Evolutionary conservation across 2,329 filamentous ascomycete species (phyloP).

Genomic region (Ophiocordyceps camponoti-leonardi): DNA sequence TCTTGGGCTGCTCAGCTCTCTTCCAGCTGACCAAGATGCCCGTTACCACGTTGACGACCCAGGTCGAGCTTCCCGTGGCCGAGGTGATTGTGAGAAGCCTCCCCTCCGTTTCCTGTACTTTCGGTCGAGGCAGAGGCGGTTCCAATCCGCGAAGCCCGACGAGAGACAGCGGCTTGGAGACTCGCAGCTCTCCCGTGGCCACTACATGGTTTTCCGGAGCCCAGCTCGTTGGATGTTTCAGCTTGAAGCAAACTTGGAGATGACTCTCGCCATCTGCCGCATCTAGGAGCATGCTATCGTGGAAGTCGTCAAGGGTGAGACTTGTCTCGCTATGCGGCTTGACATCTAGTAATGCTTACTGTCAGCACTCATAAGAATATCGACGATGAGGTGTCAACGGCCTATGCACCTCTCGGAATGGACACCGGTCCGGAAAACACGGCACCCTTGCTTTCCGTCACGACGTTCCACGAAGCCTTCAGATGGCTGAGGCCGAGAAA

Average conservation of each 20-base stretch:
- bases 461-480: constrained; percentile 22
- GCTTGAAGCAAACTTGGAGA: constrained; percentile 29
- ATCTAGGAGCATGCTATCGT: constrained; percentile 7
- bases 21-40: constrained; percentile 26
- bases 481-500: constrained; percentile 33
- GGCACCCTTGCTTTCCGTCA: constrained; percentile 18
- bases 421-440: constrained; percentile 14
- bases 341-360: constrained; percentile 13
- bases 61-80: constrained; percentile 16
- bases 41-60: constrained; percentile 24
- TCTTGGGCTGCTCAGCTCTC: constrained; percentile 10
- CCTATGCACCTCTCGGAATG: constrained; percentile 22
- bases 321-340: constrained; percentile 22
- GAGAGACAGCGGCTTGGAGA: constrained; percentile 17
- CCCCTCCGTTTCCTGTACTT: constrained; percentile 5
- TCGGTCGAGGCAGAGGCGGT: constrained; percentile 7
- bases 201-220: constrained; percentile 30
- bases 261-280: constrained; percentile 20
- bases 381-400: not conserved
- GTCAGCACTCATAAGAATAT: not conserved
- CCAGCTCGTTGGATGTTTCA: constrained; percentile 30
- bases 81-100: constrained; percentile 16
- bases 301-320: constrained; percentile 15
- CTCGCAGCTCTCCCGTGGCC: constrained; percentile 28
- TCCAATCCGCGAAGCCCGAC: constrained; percentile 5